Percentiles rank a stretch among this genome's conserved stretches.
Evolutionary conservation across 805 yeast genomes (phyloP).

Genomic region (Metschnikowia bowlesiae): DNA sequence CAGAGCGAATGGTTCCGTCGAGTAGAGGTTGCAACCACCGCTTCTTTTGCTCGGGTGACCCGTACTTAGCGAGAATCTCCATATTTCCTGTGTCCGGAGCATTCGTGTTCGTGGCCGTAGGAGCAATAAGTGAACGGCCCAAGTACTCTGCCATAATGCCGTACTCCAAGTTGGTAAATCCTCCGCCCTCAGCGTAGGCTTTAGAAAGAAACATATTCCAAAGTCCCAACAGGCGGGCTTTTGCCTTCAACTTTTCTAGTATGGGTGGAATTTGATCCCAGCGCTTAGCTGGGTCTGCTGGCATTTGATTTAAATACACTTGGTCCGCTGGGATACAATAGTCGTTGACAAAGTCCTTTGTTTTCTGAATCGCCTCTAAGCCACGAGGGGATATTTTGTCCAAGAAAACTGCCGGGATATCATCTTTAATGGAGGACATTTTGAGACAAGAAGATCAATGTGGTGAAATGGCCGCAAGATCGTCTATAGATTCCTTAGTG

Average conservation of each 20-base stretch:
- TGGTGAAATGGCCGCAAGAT: no score
- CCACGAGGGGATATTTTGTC: slow-evolving; percentile 35
- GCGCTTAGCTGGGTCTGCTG: slow-evolving; percentile 36
- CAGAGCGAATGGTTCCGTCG: slow-evolving; percentile 53
- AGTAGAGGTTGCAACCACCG: slow-evolving; percentile 51
- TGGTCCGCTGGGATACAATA: slow-evolving; percentile 55
- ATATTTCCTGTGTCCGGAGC: slow-evolving; percentile 69
- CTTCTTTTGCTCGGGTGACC: slow-evolving; percentile 33
- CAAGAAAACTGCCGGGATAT: slow-evolving; percentile 38
- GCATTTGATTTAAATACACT: slow-evolving; percentile 39
- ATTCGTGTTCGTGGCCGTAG: slow-evolving; percentile 55
- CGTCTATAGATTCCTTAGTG: no score
- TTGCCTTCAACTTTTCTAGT: slow-evolving; percentile 47
- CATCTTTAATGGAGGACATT: slow-evolving; percentile 22
- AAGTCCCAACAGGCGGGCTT: slow-evolving; percentile 49
- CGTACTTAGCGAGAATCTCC: slow-evolving; percentile 45
- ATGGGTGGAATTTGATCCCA: slow-evolving; percentile 48
- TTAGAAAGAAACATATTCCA: slow-evolving; percentile 59
- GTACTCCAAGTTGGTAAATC: slow-evolving; percentile 57
- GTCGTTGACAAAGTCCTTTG: slow-evolving; percentile 49
- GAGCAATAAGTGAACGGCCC: slow-evolving; percentile 51
- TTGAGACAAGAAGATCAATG: background rate
- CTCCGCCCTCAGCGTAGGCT: slow-evolving; percentile 49
- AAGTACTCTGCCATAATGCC: slow-evolving; percentile 61
- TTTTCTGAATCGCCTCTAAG: slow-evolving; percentile 34